These are phyloP conservation scores for Nidula microcarpa DNA, from an alignment of 768 basidiomycete genomes.

Conservation along the genomic window DNA sequence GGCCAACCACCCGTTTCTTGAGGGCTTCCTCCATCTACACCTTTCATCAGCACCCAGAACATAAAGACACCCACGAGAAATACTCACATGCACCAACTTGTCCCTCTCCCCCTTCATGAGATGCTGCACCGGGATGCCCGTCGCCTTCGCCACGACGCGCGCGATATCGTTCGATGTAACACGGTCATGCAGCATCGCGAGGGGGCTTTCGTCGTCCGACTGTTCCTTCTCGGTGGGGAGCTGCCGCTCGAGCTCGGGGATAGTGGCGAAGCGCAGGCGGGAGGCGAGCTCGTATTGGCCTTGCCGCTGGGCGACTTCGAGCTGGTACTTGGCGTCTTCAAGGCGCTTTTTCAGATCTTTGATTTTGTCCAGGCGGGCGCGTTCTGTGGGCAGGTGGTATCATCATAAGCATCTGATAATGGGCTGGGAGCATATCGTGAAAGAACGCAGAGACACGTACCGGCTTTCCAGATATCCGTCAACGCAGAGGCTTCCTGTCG, in stretches of 20 bases:
- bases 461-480: constrained; percentile 70
- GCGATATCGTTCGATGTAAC: constrained; percentile 90
- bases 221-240: constrained; percentile 56
- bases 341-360: constrained; percentile 73
- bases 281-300: constrained; percentile 86
- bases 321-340: constrained; percentile 79
- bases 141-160: constrained; percentile 81
- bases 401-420: not conserved
- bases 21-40: constrained; percentile 84
- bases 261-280: constrained; percentile 78
- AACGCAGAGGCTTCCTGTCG: constrained; percentile 60
- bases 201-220: constrained; percentile 41
- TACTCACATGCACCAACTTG: constrained; percentile 78
- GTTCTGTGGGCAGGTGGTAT: constrained; percentile 37
- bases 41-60: not conserved
- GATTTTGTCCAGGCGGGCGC: constrained; percentile 61
- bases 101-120: constrained; percentile 87
- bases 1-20: constrained; percentile 76
- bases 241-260: constrained; percentile 74
- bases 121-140: constrained; percentile 89
- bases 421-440: not conserved
- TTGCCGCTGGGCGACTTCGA: constrained; percentile 86
- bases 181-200: constrained; percentile 76
- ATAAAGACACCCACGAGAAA: not conserved
- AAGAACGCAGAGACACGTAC: constrained; percentile 27